Evolutionary conservation across 805 yeast genomes (phyloP).

Genomic region (Candida suzukii): DNA sequence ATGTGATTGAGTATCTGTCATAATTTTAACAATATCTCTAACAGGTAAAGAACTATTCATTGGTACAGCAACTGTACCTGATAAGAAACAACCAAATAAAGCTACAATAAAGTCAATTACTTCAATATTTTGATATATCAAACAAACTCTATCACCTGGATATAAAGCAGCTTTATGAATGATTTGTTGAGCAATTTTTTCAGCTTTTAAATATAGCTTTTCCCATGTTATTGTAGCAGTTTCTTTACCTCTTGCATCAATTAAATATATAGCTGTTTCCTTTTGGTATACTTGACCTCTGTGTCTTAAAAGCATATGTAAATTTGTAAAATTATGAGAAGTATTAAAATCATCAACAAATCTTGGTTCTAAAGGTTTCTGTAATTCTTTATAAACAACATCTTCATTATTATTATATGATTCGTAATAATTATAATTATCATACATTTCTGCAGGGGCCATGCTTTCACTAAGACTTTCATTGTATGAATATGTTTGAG

Average conservation of each 20-base stretch:
- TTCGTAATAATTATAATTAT: constrained; percentile 3
- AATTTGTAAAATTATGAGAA: constrained; percentile 43
- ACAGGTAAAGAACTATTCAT: constrained; percentile 68
- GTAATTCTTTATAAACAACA: constrained; percentile 30
- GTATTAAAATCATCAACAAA: constrained; percentile 29
- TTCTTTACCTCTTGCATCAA: constrained; percentile 82
- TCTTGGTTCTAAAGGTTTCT: constrained; percentile 60
- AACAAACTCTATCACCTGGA: constrained; percentile 76
- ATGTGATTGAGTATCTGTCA: constrained; percentile 68
- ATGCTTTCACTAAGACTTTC: background rate
- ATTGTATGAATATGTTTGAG: background rate
- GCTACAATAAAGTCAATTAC: constrained; percentile 82
- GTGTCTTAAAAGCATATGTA: constrained; percentile 66
- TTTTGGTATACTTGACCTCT: constrained; percentile 61
- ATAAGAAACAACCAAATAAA: constrained; percentile 82
- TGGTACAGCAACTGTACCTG: constrained; percentile 94
- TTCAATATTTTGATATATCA: constrained; percentile 79
- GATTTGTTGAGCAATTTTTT: constrained; percentile 81
- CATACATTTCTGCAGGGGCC: background rate
- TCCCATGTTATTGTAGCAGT: constrained; percentile 79
- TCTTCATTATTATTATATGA: background rate
- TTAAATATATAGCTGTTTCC: constrained; percentile 62
- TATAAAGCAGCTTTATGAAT: constrained; percentile 65
- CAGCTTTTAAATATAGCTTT: constrained; percentile 72
- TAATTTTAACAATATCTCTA: constrained; percentile 63